Evolutionary conservation across 306 rosid species (phyloP).

Genomic region (Trifolium fragiferum): DNA sequence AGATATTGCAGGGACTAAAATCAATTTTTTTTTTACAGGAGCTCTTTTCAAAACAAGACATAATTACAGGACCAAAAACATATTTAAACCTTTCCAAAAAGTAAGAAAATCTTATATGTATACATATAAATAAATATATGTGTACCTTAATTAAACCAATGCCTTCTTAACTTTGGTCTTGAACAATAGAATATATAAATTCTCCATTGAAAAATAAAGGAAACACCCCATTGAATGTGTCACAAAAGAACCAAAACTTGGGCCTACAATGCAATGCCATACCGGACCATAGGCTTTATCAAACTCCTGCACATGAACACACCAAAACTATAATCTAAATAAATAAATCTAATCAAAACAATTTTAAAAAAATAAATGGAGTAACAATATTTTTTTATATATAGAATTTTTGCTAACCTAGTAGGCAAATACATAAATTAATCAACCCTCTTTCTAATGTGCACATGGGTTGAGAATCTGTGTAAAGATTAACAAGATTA

Average conservation of each 20-base stretch:
- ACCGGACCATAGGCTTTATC: conserved; percentile 94
- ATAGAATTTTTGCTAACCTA: conserved; percentile 6
- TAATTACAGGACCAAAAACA: too few relatives aligned
- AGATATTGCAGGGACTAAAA: too few relatives aligned
- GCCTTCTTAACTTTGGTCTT: conserved; percentile 84
- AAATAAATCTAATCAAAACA: conserved; percentile 18
- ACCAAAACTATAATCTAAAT: conserved; percentile 19
- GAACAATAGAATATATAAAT: conserved; percentile 72
- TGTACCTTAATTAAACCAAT: conserved; percentile 53
- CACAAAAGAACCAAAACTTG: conserved; percentile 93
- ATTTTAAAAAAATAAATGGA: too few relatives aligned
- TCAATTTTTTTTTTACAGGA: too few relatives aligned
- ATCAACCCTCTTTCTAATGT: conserved; percentile 19
- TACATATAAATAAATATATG: too few relatives aligned
- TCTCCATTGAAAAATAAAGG: conserved; percentile 90
- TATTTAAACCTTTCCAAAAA: too few relatives aligned
- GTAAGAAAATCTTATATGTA: too few relatives aligned
- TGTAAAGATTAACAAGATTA: conserved; percentile 23
- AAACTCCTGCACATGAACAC: conserved; percentile 74
- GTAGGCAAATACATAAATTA: conserved; percentile 1
- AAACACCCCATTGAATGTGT: conserved; percentile 94
- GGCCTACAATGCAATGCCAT: conserved; percentile 98
- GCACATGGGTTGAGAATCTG: conserved; percentile 50
- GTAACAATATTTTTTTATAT: too few relatives aligned
- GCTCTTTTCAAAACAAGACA: too few relatives aligned